Percentiles rank a stretch among this genome's conserved stretches.
These are phyloP conservation scores for Peniophora sp. DNA, from an alignment of 1,284 basidiomycete genomes.

Conservation along the genomic window DNA sequence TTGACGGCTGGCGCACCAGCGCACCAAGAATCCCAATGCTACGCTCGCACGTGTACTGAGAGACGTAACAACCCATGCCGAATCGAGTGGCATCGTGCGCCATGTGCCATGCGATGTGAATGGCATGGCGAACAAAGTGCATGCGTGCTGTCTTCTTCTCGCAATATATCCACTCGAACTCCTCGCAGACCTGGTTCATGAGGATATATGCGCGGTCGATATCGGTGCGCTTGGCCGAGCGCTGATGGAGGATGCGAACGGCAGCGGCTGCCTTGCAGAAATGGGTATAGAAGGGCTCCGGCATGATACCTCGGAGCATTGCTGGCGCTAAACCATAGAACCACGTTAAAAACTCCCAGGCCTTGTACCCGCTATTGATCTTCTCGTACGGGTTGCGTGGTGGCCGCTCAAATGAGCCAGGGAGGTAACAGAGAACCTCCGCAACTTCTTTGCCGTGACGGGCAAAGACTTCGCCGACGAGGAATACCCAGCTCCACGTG, in stretches of 20 bases:
- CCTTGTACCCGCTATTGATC: constrained; percentile 30
- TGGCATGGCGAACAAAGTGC: constrained; percentile 22
- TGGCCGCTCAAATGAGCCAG: constrained; percentile 21
- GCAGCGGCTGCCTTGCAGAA: constrained; percentile 26
- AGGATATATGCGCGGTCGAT: constrained; percentile 15
- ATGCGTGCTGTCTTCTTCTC: constrained; percentile 18
- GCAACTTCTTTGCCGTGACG: constrained; percentile 26
- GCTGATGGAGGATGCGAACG: constrained; percentile 19
- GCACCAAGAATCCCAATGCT: constrained; percentile 27
- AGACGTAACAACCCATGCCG: constrained; percentile 17
- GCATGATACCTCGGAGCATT: constrained; percentile 22
- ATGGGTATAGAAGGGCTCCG: constrained; percentile 20
- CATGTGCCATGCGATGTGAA: constrained; percentile 23
- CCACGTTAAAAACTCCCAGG: constrained; percentile 13
- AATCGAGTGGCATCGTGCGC: constrained; percentile 16
- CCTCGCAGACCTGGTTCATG: constrained; percentile 5
- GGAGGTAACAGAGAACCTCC: constrained; percentile 2
- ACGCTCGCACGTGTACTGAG: constrained; percentile 26
- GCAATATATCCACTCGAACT: constrained; percentile 23
- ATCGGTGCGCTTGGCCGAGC: constrained; percentile 9
- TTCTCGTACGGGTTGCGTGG: constrained; percentile 30
- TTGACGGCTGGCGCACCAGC: constrained; percentile 21
- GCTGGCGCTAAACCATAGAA: constrained; percentile 30
- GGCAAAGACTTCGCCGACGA: constrained; percentile 19
- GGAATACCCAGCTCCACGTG: constrained; percentile 24